These are phyloP conservation scores for Magnusiomyces magnusii DNA, from an alignment of 1,139 yeast species.

Conservation along the genomic window DNA sequence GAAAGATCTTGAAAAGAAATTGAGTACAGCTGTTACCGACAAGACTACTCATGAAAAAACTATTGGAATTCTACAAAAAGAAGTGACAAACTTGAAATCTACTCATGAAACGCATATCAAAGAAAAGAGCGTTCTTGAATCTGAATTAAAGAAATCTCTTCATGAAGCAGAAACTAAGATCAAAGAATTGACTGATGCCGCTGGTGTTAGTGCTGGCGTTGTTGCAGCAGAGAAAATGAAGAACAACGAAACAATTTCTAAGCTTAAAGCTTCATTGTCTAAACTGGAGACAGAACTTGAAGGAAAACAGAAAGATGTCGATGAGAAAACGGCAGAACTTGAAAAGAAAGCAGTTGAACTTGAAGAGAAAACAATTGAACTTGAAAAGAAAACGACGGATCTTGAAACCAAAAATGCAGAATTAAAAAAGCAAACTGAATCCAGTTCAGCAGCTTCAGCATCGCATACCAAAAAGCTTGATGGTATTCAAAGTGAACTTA, in stretches of 20 bases:
- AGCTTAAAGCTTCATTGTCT: background rate
- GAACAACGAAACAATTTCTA: background rate
- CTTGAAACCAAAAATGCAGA: background rate
- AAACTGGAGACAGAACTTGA: background rate
- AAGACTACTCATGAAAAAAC: background rate
- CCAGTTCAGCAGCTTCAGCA: background rate
- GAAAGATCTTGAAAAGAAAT: constrained; percentile 31
- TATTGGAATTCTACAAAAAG: background rate
- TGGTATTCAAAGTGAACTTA: background rate
- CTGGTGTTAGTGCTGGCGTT: background rate
- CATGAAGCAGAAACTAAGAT: background rate
- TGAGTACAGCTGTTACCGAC: background rate
- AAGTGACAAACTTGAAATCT: background rate
- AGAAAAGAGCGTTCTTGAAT: background rate
- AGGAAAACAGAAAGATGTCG: too few relatives aligned
- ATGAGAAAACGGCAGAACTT: too few relatives aligned
- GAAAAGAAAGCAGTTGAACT: too few relatives aligned
- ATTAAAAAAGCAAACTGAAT: background rate
- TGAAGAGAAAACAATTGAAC: too few relatives aligned
- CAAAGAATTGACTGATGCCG: background rate
- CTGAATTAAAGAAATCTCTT: background rate
- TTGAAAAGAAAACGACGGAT: too few relatives aligned
- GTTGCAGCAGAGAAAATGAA: background rate
- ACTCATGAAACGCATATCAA: background rate
- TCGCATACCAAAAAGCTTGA: background rate